phyloP scores from a whole-genome alignment of 1,284 basidiomycete species.

The Malassezia pachydermatis region DNA sequence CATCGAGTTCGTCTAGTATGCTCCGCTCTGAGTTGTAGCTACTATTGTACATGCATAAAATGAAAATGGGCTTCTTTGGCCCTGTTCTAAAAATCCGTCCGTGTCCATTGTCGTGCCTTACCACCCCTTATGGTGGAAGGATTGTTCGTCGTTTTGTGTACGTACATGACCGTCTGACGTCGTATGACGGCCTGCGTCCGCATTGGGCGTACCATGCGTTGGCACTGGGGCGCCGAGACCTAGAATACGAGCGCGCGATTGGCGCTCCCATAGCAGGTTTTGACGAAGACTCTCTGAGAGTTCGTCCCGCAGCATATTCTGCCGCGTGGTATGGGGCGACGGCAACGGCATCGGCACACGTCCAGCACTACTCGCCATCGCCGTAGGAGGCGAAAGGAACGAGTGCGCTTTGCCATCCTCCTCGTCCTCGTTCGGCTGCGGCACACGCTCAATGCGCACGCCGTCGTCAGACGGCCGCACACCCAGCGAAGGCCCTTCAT shows the following conservation, averaged over 20 bases:
- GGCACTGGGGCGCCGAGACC: slow-evolving; percentile 28
- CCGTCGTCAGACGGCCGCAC: neutral
- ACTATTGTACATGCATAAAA: slow-evolving; percentile 1
- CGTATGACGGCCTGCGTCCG: neutral
- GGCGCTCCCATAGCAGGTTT: slow-evolving; percentile 72
- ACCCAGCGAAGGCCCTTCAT: too few relatives aligned
- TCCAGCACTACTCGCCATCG: neutral
- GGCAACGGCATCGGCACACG: slow-evolving; percentile 58
- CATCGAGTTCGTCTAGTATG: too few relatives aligned
- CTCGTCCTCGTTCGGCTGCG: neutral
- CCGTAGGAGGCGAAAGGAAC: too few relatives aligned
- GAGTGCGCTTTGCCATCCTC: too few relatives aligned
- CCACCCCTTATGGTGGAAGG: slow-evolving; percentile 44
- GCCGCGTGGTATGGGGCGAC: slow-evolving; percentile 71
- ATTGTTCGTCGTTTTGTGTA: slow-evolving; percentile 24
- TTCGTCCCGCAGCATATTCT: slow-evolving; percentile 72
- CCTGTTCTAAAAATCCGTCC: too few relatives aligned
- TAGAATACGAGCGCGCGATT: slow-evolving; percentile 40
- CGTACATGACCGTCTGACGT: neutral
- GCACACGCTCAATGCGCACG: neutral
- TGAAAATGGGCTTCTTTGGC: too few relatives aligned
- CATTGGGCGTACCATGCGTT: too few relatives aligned
- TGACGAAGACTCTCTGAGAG: slow-evolving; percentile 71
- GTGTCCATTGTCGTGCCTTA: too few relatives aligned
- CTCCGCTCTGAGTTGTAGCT: neutral